phyloP scores from a whole-genome alignment of 2,329 filamentous ascomycete species.

The Fusarium newnesense region DNA sequence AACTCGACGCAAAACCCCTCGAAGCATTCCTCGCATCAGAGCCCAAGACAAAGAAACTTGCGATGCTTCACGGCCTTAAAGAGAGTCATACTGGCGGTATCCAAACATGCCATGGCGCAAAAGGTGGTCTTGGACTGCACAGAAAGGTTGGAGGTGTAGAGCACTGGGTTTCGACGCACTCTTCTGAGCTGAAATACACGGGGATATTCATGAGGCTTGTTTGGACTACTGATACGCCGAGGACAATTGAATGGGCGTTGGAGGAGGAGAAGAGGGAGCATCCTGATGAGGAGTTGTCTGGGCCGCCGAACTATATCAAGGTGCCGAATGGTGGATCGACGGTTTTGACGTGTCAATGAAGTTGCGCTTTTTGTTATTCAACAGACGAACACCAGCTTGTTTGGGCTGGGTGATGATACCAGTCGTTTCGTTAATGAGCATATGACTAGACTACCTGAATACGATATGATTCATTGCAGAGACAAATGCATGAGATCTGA shows the following conservation, averaged over 20 bases:
- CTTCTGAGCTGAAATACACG: conserved; percentile 16
- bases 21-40: conserved; percentile 33
- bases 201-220: conserved; percentile 31
- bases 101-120: conserved; percentile 23
- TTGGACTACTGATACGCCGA: conserved; percentile 19
- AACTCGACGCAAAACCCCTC: conserved; percentile 24
- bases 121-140: conserved; percentile 31
- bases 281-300: neutral
- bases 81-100: conserved; percentile 24
- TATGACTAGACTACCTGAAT: neutral
- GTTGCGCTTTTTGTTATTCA: neutral
- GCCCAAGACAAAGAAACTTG: conserved; percentile 37
- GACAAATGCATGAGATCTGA: too few relatives aligned
- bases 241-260: conserved; percentile 36
- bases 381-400: neutral
- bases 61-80: conserved; percentile 41
- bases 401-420: neutral
- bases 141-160: conserved; percentile 33
- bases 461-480: rapidly evolving
- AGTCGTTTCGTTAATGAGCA: neutral
- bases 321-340: conserved; percentile 30
- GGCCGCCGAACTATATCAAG: conserved; percentile 10
- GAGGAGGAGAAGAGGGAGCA: conserved; percentile 23
- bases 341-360: conserved; percentile 7
- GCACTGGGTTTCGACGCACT: conserved; percentile 37